These are phyloP conservation scores for Chenopodium formosanum DNA, from an alignment of 148 eudicot genomes.

Conservation along the genomic window DNA sequence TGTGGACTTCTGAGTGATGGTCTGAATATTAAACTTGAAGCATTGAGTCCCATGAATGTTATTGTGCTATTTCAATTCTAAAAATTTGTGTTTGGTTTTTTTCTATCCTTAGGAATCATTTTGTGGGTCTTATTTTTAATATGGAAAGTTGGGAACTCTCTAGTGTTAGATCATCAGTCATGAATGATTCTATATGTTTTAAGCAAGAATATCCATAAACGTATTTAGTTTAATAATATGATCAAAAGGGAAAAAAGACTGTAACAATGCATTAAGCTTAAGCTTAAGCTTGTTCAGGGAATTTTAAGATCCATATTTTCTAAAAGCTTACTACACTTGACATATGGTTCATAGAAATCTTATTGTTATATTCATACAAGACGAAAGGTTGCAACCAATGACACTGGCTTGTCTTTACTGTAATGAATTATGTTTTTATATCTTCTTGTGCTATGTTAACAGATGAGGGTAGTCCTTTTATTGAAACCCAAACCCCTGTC, in stretches of 20 bases:
- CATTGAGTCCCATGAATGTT: too few species aligned
- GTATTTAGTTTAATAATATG: too few species aligned
- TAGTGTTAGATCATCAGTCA: not conserved
- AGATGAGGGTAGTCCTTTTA: not conserved
- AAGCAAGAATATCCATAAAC: too few species aligned
- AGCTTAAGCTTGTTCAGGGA: too few species aligned
- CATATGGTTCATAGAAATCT: not conserved
- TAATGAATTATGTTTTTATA: not conserved
- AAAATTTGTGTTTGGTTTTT: too few species aligned
- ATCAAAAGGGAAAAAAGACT: too few species aligned
- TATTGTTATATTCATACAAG: too few species aligned
- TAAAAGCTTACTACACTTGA: not conserved
- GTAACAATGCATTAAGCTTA: too few species aligned
- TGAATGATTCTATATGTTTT: not conserved
- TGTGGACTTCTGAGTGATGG: too few species aligned
- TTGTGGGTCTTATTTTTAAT: not conserved
- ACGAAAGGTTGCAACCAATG: not conserved
- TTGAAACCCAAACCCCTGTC: not conserved
- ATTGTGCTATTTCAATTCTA: too few species aligned
- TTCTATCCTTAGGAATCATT: not conserved
- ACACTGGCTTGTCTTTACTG: not conserved
- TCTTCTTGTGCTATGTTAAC: not conserved
- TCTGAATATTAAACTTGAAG: too few species aligned
- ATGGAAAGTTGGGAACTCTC: too few species aligned
- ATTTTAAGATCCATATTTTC: not conserved